Evolutionary conservation across 179 eudicot genomes (phyloP).

Genomic region (Corrigiola litoralis): DNA sequence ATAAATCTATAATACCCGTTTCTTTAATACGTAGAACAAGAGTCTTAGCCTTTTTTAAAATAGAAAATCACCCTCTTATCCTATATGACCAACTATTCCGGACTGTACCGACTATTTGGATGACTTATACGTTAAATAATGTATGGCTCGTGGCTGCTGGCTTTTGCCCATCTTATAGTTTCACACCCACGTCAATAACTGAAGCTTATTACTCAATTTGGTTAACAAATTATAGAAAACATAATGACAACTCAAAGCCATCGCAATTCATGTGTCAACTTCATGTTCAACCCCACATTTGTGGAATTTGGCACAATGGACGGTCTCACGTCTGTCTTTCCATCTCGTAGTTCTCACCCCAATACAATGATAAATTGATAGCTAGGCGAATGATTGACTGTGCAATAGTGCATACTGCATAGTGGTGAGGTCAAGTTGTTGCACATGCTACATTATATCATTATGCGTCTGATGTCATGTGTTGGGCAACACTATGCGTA

Average conservation of each 20-base stretch:
- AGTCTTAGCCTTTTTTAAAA: too few species aligned
- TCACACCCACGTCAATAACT: too few species aligned
- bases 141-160: too few species aligned
- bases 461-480: not conserved
- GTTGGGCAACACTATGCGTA: conserved; percentile 10
- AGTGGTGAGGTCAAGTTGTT: not conserved
- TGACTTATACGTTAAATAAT: not conserved
- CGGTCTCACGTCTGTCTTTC: not conserved
- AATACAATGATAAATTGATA: not conserved
- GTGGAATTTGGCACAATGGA: not conserved
- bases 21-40: too few species aligned
- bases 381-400: not conserved
- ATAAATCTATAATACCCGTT: too few species aligned
- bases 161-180: too few species aligned
- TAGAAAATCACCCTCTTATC: too few species aligned
- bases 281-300: not conserved
- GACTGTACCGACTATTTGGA: too few species aligned
- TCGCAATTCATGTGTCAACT: too few species aligned
- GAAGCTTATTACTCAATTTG: too few species aligned
- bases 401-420: not conserved
- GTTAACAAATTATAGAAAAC: too few species aligned
- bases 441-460: conserved; percentile 5
- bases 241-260: not conserved
- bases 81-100: too few species aligned
- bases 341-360: not conserved